phyloP scores from a whole-genome alignment of 2,329 filamentous ascomycete genomes.

The Coniella lustricola region DNA sequence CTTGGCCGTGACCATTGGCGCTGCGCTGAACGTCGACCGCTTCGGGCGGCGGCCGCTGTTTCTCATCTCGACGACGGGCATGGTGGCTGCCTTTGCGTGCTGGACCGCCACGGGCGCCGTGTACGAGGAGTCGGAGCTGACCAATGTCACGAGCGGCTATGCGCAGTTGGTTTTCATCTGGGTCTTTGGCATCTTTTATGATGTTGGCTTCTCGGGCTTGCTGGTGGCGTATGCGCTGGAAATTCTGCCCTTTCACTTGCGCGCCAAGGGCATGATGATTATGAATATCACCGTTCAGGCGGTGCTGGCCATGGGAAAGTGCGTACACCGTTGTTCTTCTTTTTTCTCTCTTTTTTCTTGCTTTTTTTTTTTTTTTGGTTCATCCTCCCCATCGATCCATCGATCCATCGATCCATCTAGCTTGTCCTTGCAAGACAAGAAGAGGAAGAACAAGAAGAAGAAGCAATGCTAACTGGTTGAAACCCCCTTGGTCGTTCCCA shows the following conservation, averaged over 20 bases:
- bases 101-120: slow-evolving; percentile 44
- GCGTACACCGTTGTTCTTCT: slow-evolving; percentile 24
- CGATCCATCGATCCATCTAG: no score
- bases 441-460: no score
- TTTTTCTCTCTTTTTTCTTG: background rate
- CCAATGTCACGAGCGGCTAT: slow-evolving; percentile 35
- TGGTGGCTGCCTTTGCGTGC: slow-evolving; percentile 38
- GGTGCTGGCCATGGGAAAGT: slow-evolving; percentile 54
- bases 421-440: no score
- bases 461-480: no score
- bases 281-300: slow-evolving; percentile 60
- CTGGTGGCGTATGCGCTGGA: slow-evolving; percentile 52
- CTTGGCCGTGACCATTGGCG: slow-evolving; percentile 46
- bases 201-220: slow-evolving; percentile 52
- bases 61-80: slow-evolving; percentile 39
- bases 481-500: no score
- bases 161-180: slow-evolving; percentile 53
- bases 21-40: slow-evolving; percentile 39
- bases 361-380: no score
- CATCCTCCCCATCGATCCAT: no score
- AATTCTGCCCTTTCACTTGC: slow-evolving; percentile 50
- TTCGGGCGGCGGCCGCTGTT: slow-evolving; percentile 43
- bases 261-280: slow-evolving; percentile 54
- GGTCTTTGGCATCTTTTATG: slow-evolving; percentile 53
- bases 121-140: slow-evolving; percentile 37